Percentiles rank a stretch among this genome's conserved stretches.
Conservation (phyloP, 805 yeast genomes). For the Candida saitoana region DNA sequence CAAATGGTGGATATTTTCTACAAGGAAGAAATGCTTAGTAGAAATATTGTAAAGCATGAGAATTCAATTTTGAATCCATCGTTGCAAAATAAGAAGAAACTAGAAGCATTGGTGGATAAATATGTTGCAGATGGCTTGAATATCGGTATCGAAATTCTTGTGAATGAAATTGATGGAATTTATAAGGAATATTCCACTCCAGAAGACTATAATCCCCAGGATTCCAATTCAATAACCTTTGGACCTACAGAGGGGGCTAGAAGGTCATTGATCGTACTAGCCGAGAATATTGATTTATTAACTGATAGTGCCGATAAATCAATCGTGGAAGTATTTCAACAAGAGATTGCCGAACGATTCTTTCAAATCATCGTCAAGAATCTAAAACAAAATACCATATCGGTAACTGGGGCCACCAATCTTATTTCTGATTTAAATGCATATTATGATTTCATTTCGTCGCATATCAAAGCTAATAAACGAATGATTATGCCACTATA, state of each 20-base stretch:
- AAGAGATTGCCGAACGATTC: slow-evolving; percentile 87
- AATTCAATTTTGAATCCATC: slow-evolving; percentile 75
- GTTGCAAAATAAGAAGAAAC: slow-evolving; percentile 71
- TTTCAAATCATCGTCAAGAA: slow-evolving; percentile 73
- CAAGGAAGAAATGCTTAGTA: slow-evolving; percentile 68
- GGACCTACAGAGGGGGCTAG: slow-evolving; percentile 60
- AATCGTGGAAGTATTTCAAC: slow-evolving; percentile 87
- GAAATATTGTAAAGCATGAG: slow-evolving; percentile 60
- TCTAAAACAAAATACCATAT: slow-evolving; percentile 65
- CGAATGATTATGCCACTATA: slow-evolving; percentile 71
- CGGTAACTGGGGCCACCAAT: slow-evolving; percentile 77
- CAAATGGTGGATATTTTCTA: slow-evolving; percentile 91
- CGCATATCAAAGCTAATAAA: slow-evolving; percentile 49
- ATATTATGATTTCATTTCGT: slow-evolving; percentile 64
- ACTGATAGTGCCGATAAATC: slow-evolving; percentile 83
- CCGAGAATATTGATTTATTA: slow-evolving; percentile 67
- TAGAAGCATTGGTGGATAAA: slow-evolving; percentile 79
- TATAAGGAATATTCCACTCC: slow-evolving; percentile 45
- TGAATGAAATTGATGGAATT: slow-evolving; percentile 70
- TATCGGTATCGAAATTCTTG: slow-evolving; percentile 84
- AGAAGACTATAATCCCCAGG: slow-evolving; percentile 57
- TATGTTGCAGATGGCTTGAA: slow-evolving; percentile 91
- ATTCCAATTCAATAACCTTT: slow-evolving; percentile 13
- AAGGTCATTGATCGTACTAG: slow-evolving; percentile 57
- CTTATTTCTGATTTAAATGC: slow-evolving; percentile 78